Percentiles rank a stretch among this genome's conserved stretches.
These are phyloP conservation scores for Artemisia annua DNA, from an alignment of 129 eudicot species.

Conservation along the genomic window DNA sequence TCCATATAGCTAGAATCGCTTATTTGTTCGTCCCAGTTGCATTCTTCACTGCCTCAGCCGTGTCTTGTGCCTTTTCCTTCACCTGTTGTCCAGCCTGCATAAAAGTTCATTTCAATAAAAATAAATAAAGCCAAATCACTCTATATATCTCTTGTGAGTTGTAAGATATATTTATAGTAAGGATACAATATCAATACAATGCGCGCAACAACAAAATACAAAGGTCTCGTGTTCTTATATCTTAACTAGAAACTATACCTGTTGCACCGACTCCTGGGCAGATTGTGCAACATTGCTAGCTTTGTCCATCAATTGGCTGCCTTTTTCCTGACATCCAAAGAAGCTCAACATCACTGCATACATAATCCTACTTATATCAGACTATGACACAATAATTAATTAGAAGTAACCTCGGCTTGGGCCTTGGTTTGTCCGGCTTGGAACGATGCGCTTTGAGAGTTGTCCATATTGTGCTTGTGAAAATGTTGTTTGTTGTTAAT, in stretches of 20 bases:
- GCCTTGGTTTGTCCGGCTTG: slow-evolving; percentile 68
- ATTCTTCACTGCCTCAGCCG: slow-evolving; percentile 59
- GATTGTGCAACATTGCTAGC: slow-evolving; percentile 71
- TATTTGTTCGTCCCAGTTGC: slow-evolving; percentile 64
- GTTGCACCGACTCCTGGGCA: slow-evolving; percentile 51
- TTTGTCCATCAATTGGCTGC: slow-evolving; percentile 59
- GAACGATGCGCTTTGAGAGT: slow-evolving; percentile 39
- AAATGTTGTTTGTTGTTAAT: slow-evolving; percentile 19
- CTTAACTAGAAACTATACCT: slow-evolving; percentile 26
- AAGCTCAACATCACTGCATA: not conserved
- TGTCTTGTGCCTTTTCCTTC: slow-evolving; percentile 60
- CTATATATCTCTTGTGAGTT: no score
- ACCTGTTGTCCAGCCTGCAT: slow-evolving; percentile 61
- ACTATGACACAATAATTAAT: slow-evolving; percentile 1
- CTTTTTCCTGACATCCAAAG: slow-evolving; percentile 46
- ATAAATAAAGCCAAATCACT: not conserved
- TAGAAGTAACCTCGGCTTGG: slow-evolving; percentile 49
- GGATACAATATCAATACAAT: no score
- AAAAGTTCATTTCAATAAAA: not conserved
- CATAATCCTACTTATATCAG: not conserved
- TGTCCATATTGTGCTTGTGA: slow-evolving; percentile 36
- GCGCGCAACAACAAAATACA: no score
- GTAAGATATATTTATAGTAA: no score
- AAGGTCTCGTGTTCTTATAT: no score
- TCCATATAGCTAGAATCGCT: slow-evolving; percentile 10